These are phyloP conservation scores for Amanita phalloides DNA, from an alignment of 768 basidiomycete species.

Conservation along the genomic window DNA sequence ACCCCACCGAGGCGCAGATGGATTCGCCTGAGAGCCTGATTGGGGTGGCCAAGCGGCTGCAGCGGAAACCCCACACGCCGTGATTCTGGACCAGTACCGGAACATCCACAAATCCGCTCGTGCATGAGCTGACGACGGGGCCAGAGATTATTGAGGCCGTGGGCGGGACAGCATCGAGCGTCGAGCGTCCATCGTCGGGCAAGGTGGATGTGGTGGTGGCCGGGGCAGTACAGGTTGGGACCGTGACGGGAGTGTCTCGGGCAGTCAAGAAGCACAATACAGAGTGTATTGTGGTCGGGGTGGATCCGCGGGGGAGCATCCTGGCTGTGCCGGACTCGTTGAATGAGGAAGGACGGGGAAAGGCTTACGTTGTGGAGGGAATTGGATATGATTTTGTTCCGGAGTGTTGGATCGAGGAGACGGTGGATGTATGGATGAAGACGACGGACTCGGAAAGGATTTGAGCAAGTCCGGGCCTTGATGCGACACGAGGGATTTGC, in stretches of 20 bases:
- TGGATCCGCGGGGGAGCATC: slow-evolving; percentile 93
- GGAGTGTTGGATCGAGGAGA: slow-evolving; percentile 66
- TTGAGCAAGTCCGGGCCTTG: slow-evolving; percentile 58
- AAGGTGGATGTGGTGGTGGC: slow-evolving; percentile 78
- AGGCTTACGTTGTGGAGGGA: slow-evolving; percentile 79
- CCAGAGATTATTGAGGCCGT: slow-evolving; percentile 86
- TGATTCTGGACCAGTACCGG: slow-evolving; percentile 90
- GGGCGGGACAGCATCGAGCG: slow-evolving; percentile 49
- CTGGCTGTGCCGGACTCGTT: slow-evolving; percentile 63
- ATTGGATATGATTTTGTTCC: slow-evolving; percentile 95
- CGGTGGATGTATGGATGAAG: slow-evolving; percentile 81
- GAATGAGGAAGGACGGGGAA: slow-evolving; percentile 41
- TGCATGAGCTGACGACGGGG: slow-evolving; percentile 85
- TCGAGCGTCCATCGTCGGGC: slow-evolving; percentile 46
- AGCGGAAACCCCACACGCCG: slow-evolving; percentile 70
- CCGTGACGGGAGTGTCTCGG: slow-evolving; percentile 78
- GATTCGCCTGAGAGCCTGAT: slow-evolving; percentile 87
- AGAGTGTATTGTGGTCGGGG: slow-evolving; percentile 65
- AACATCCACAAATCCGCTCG: slow-evolving; percentile 83
- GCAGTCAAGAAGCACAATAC: slow-evolving; percentile 71
- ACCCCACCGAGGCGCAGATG: slow-evolving; percentile 86
- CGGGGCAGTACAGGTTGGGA: slow-evolving; percentile 92
- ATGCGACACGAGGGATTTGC: slow-evolving; percentile 81
- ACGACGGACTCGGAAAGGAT: slow-evolving; percentile 73
- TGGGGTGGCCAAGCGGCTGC: slow-evolving; percentile 76